Conservation (phyloP, 2,329 filamentous ascomycete species). For the Ustilaginoidea virens region DNA sequence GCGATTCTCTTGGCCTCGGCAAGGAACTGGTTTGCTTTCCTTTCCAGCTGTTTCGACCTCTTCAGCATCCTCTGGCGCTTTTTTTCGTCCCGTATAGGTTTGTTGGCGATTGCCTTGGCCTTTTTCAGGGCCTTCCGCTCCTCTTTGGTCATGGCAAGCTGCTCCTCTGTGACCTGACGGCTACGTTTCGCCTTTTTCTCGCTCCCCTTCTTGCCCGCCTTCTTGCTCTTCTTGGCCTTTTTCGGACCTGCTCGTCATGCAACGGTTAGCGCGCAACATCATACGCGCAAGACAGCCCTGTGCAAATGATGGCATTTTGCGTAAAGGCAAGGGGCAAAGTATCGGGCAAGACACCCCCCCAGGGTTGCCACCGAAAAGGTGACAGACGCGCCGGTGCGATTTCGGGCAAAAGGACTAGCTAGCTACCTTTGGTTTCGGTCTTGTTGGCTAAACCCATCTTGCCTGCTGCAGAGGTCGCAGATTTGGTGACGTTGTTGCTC, state of each 20-base stretch:
- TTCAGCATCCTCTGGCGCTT: conserved; percentile 19
- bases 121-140: conserved; percentile 19
- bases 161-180: conserved; percentile 18
- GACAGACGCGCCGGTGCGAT: no score
- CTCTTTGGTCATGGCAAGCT: conserved; percentile 8
- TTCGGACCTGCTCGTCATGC: neutral
- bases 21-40: conserved; percentile 23
- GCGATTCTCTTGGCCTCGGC: conserved; percentile 21
- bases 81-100: conserved; percentile 21
- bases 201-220: neutral
- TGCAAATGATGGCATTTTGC: no score
- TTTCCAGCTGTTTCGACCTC: conserved; percentile 23
- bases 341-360: no score
- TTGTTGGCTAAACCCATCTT: no score
- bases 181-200: neutral
- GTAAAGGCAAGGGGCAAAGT: no score
- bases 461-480: no score
- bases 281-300: no score
- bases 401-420: no score
- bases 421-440: no score
- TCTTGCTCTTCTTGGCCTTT: neutral
- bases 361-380: no score
- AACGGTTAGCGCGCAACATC: no score
- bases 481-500: no score
- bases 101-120: conserved; percentile 12